Evolutionary conservation across 1,139 yeast genomes (phyloP), one percentile per base, ranked within the genome.

Genomic region (Candida neerlandica): DNA sequence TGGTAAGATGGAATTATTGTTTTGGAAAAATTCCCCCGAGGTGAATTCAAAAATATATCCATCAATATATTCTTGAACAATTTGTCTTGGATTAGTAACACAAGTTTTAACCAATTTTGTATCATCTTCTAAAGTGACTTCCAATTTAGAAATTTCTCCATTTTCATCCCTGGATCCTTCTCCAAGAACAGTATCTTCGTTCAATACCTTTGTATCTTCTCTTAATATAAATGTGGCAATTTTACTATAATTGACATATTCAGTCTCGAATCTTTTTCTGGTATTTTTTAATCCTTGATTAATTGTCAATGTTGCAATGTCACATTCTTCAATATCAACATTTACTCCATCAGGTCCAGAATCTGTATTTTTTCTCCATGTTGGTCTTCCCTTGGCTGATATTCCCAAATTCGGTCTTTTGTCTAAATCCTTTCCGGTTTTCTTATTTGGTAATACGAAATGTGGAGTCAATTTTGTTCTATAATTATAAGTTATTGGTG

Each of bases 381-480:
- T 73, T 29, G 85, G 94, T 71, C 81, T 85, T 45, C 84, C 97
- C 74, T 82, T 88, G 55, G 88, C 79, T 7, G 96, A 97, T 71
- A 92, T 94, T 0, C 99, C 99, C 49, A 94, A 75, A 16, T 88
- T 82, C 18, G 97, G 96, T 43, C 81, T 70, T 35, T 66, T 65
- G 33, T 73, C 66, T 42, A 67, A 64, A 39, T 51, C 50, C n/a
- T 63, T 66, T 1, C 73, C 69, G 49, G 70, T 66, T 46, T 72
- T 74, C 33, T 56, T 53, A 55, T 80, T 75, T n/a, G 96, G 96
- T 40, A 90, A 73, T 62, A 90, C 94, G 69, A 92, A 94, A 71
- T 94, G 99, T 4, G 99, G 99, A 0, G 99, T 94, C 46, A 94
- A 77, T 63, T 94, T 94, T 0, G 99, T 94, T 64, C 99, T 76